phyloP scores from a whole-genome alignment of 2,329 filamentous ascomycete species.

The Penicillium sp. region DNA sequence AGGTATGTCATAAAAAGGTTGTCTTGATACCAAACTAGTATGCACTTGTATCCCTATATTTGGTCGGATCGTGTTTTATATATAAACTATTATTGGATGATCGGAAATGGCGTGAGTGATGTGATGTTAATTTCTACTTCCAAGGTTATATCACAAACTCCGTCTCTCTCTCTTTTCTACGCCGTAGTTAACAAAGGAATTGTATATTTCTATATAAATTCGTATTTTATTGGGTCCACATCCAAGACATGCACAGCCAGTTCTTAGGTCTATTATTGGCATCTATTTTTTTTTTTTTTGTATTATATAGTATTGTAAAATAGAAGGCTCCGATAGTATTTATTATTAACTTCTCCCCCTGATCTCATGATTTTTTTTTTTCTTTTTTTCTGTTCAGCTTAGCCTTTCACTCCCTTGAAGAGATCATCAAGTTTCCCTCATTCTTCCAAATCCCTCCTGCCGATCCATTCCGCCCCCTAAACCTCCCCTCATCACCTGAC shows the following conservation, averaged over 20 bases:
- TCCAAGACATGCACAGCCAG: slow-evolving; percentile 16
- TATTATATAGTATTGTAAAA: neutral
- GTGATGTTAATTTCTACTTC: neutral
- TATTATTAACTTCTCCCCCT: neutral
- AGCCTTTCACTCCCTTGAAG: slow-evolving; percentile 7
- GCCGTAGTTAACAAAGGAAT: neutral
- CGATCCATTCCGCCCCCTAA: slow-evolving; percentile 36
- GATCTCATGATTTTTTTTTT: neutral
- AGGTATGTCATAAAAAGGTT: neutral
- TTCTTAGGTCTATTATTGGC: slow-evolving; percentile 24
- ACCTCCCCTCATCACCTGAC: slow-evolving; percentile 5
- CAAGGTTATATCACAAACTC: neutral
- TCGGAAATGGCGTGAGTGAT: neutral
- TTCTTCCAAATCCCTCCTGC: slow-evolving; percentile 36
- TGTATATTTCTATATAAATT: neutral
- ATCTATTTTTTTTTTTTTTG: slow-evolving; percentile 9
- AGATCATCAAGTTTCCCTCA: slow-evolving; percentile 16
- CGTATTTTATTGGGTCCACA: slow-evolving; percentile 15
- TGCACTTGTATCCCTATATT: neutral
- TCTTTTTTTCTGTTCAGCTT: slow-evolving; percentile 1
- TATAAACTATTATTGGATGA: neutral
- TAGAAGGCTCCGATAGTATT: neutral
- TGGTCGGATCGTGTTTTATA: neutral
- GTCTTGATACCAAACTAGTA: neutral
- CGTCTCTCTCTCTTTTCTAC: too few species aligned